These are phyloP conservation scores for Botrytis byssoidea DNA, from an alignment of 2,329 filamentous ascomycete species.

Conservation along the genomic window DNA sequence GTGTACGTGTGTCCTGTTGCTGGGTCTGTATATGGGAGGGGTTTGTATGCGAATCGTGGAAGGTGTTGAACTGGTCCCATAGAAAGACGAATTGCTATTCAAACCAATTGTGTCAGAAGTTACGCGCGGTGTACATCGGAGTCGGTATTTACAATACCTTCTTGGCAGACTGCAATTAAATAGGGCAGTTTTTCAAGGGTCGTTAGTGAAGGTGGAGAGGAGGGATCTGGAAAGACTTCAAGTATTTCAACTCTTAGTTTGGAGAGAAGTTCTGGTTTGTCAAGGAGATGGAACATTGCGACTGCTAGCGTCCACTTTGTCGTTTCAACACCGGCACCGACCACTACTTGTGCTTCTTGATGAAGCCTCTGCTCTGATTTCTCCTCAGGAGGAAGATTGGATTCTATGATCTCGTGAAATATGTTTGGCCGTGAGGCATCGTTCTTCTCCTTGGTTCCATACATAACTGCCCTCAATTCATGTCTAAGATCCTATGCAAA, in stretches of 20 bases:
- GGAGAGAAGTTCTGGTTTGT: conserved; percentile 36
- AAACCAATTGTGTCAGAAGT: neutral
- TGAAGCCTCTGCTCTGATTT: conserved; percentile 39
- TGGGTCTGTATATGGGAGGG: conserved; percentile 24
- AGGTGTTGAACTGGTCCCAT: conserved; percentile 38
- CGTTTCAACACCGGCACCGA: conserved; percentile 43
- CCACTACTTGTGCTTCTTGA: conserved; percentile 39
- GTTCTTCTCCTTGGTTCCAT: conserved; percentile 2
- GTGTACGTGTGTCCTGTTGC: conserved; percentile 21
- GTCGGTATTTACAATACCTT: conserved; percentile 28
- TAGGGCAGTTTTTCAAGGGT: conserved; percentile 37
- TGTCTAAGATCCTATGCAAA: conserved; percentile 2
- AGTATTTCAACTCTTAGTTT: conserved; percentile 42
- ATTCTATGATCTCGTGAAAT: conserved; percentile 30
- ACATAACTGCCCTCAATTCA: conserved; percentile 11
- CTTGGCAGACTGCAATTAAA: conserved; percentile 39
- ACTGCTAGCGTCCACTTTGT: conserved; percentile 39
- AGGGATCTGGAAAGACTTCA: conserved; percentile 7
- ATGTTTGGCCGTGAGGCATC: conserved; percentile 28
- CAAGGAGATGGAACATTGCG: conserved; percentile 42
- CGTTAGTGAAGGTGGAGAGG: conserved; percentile 24
- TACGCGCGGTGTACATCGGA: neutral
- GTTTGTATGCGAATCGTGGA: conserved; percentile 33
- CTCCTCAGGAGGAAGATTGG: conserved; percentile 39
- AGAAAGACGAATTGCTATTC: conserved; percentile 34